Evolutionary conservation across 1,284 basidiomycete species (phyloP).

Genomic region (Grifola frondosa): DNA sequence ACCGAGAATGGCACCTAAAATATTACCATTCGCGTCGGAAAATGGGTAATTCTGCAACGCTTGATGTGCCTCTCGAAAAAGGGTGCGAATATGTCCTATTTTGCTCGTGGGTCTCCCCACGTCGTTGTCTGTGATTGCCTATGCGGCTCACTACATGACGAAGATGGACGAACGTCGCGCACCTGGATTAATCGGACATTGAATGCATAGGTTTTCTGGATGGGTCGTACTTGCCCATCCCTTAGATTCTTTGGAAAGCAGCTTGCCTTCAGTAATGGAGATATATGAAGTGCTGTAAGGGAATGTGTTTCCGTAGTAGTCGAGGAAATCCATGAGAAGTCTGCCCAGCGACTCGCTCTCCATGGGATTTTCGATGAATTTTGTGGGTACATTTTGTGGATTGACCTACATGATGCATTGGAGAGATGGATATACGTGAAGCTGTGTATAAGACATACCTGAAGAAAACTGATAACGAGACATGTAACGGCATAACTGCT

Average conservation of each 20-base stretch:
- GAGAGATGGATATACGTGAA: neutral
- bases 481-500: conserved; percentile 76
- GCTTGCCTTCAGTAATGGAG: conserved; percentile 34
- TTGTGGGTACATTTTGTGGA: conserved; percentile 35
- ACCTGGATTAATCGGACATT: conserved; percentile 45
- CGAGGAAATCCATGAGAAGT: conserved; percentile 45
- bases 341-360: conserved; percentile 42
- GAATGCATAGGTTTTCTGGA: conserved; percentile 37
- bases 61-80: conserved; percentile 37
- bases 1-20: conserved; percentile 27
- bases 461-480: conserved; percentile 73
- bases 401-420: conserved; percentile 36
- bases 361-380: conserved; percentile 38
- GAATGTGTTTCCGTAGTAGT: conserved; percentile 46
- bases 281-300: conserved; percentile 43
- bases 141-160: neutral
- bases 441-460: conserved; percentile 42
- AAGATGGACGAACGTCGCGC: conserved; percentile 1
- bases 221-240: conserved; percentile 32
- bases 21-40: conserved; percentile 14
- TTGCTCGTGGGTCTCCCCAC: conserved; percentile 38
- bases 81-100: conserved; percentile 31
- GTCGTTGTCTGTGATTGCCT: conserved; percentile 33
- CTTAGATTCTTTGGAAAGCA: conserved; percentile 38
- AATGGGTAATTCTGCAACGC: conserved; percentile 20